Conservation (phyloP, 2,329 filamentous ascomycete genomes). For the Pseudogymnoascus sp. region DNA sequence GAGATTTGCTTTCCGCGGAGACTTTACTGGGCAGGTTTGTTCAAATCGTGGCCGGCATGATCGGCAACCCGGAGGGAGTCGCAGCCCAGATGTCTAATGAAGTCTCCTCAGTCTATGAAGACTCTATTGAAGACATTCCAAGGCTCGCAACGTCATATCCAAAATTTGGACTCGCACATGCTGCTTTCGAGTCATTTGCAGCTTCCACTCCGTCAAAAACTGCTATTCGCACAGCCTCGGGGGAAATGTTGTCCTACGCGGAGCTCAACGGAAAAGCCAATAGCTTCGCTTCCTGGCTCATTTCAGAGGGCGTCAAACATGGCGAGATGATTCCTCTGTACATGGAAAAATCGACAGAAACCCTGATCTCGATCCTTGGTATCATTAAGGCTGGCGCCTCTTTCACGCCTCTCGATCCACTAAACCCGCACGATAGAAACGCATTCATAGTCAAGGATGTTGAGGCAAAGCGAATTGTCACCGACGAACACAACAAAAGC, state of each 20-base stretch:
- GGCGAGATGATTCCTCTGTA: conserved; percentile 9
- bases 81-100: not conserved
- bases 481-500: not conserved
- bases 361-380: conserved; percentile 3
- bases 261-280: conserved; percentile 7
- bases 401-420: conserved; percentile 5
- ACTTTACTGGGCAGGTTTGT: not conserved
- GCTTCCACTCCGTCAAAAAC: not conserved
- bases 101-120: not conserved
- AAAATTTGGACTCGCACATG: not conserved
- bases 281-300: not conserved
- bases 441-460: not conserved
- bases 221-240: not conserved
- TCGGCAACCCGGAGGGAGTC: not conserved
- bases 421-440: not conserved
- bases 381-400: conserved; percentile 3
- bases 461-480: conserved; percentile 1
- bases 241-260: conserved; percentile 3
- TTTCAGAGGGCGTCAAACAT: not conserved
- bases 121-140: not conserved
- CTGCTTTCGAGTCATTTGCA: not conserved
- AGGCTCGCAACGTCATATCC: not conserved
- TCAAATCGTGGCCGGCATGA: not conserved
- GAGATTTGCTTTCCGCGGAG: not conserved
- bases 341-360: conserved; percentile 9